Evolutionary conservation across 352 stramenopile species (phyloP).

Genomic region (Pilasporangium apinafurcum): DNA sequence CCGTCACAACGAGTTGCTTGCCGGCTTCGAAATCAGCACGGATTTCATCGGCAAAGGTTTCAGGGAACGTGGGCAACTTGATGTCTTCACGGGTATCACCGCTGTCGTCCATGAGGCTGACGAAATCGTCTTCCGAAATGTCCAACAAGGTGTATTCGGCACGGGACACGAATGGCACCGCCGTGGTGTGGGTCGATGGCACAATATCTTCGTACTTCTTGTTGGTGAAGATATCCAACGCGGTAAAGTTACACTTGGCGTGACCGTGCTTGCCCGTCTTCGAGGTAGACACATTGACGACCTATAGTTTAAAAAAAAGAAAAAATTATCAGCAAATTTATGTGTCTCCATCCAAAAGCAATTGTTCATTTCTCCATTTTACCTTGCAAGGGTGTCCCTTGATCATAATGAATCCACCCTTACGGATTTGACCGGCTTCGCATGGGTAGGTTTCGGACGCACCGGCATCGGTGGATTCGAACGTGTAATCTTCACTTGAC

Average conservation of each 20-base stretch:
- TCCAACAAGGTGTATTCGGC: constrained; percentile 98
- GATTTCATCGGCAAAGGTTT: constrained; percentile 96
- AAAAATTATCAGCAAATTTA: neutral
- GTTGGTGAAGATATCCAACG: constrained; percentile 99
- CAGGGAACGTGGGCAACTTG: constrained; percentile 94
- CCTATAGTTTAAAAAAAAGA: constrained; percentile 8
- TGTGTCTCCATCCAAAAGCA: constrained; percentile 2
- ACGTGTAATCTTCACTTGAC: constrained; percentile 66
- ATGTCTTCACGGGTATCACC: constrained; percentile 98
- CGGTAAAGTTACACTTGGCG: constrained; percentile 99
- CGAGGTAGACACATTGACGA: constrained; percentile 97
- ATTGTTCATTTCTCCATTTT: no score
- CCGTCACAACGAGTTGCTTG: constrained; percentile 95
- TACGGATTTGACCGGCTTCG: constrained; percentile 99
- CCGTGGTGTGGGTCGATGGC: constrained; percentile 98
- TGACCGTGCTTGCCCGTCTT: constrained; percentile 99
- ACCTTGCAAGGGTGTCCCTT: constrained; percentile 99
- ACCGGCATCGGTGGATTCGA: constrained; percentile 95
- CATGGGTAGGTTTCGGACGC: constrained; percentile 97
- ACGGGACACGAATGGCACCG: constrained; percentile 96
- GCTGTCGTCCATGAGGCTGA: constrained; percentile 97
- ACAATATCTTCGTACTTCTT: constrained; percentile 99
- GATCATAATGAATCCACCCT: constrained; percentile 99
- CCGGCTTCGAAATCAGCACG: constrained; percentile 93
- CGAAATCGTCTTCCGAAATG: constrained; percentile 97